Conservation (phyloP, 371 early-diverging fungal species). For the Fennellomyces sp. region DNA sequence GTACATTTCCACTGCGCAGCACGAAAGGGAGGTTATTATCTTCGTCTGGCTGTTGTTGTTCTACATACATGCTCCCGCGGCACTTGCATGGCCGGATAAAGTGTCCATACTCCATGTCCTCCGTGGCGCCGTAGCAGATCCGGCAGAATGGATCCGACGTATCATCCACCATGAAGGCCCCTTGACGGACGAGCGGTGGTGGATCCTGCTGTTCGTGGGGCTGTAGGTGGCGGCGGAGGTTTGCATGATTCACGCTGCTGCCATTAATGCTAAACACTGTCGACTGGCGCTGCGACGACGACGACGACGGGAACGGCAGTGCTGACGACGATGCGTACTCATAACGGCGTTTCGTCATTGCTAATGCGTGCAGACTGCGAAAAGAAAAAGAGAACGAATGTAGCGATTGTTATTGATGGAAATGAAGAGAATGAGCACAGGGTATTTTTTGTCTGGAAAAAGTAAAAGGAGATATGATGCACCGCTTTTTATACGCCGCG, state of each 20-base stretch:
- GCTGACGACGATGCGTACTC: neutral
- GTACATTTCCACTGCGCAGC: neutral
- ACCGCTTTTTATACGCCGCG: neutral
- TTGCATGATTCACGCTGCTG: conserved; percentile 7
- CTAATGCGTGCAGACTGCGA: too few relatives aligned
- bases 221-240: conserved; percentile 3
- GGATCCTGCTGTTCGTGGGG: neutral
- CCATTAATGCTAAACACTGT: conserved; percentile 1
- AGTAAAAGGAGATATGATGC: neutral
- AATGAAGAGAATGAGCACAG: neutral
- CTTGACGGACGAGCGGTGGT: conserved; percentile 10
- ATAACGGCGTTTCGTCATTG: neutral
- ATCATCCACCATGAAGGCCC: conserved; percentile 4
- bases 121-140: conserved; percentile 1
- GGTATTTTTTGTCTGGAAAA: neutral
- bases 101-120: neutral
- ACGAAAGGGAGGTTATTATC: neutral
- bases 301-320: neutral
- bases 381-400: conserved; percentile 1
- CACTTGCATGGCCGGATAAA: conserved; percentile 9
- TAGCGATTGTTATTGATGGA: neutral
- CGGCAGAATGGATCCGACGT: neutral
- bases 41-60: neutral
- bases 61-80: conserved; percentile 8
- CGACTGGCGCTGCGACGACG: conserved; percentile 3